Percentiles rank a stretch among this genome's conserved stretches.
Evolutionary conservation across 306 rosid genomes (phyloP).

Genomic region (Inga leiocalycina): DNA sequence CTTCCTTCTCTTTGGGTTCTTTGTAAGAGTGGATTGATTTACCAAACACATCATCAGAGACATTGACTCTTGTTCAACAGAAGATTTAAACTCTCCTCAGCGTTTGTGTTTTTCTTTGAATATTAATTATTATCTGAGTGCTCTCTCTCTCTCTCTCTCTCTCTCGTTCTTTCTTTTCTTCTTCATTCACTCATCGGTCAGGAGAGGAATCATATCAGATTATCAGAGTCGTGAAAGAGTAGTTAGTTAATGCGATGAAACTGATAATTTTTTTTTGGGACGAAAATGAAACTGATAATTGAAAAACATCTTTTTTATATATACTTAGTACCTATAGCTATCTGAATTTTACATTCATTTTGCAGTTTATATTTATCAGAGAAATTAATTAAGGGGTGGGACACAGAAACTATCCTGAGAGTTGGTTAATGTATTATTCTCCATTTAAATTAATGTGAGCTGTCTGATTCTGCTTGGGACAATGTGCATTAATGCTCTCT

Average conservation of each 20-base stretch:
- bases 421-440: neutral
- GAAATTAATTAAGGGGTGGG: neutral
- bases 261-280: neutral
- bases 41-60: slow-evolving; percentile 7
- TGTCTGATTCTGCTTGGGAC: slow-evolving; percentile 17
- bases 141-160: neutral
- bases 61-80: slow-evolving; percentile 36
- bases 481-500: neutral
- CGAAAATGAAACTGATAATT: neutral
- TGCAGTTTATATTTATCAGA: neutral
- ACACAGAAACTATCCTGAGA: neutral
- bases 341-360: neutral
- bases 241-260: neutral
- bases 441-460: neutral
- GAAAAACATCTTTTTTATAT: neutral
- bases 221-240: neutral
- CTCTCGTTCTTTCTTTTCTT: neutral
- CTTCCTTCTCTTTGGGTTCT: slow-evolving; percentile 20
- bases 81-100: slow-evolving; percentile 21
- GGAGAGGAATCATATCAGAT: neutral
- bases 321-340: neutral
- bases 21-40: slow-evolving; percentile 34
- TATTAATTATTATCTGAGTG: neutral
- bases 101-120: slow-evolving; percentile 24
- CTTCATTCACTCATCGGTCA: neutral